phyloP scores from a whole-genome alignment of 371 early-diverging fungal genomes.

The Mucor sp. region DNA sequence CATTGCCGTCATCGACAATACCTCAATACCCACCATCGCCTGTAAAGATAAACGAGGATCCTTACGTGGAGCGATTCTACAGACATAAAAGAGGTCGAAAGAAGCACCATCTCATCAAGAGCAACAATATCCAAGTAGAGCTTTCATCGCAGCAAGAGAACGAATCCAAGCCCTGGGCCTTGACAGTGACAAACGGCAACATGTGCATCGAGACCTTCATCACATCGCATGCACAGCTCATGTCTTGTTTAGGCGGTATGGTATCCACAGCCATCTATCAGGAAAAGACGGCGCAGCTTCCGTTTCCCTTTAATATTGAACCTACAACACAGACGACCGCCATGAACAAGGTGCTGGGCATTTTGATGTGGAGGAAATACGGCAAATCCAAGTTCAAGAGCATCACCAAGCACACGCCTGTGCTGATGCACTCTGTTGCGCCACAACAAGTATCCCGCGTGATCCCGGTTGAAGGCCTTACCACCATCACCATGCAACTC shows the following conservation, averaged over 20 bases:
- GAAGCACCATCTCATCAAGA: background rate
- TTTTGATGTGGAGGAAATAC: conserved; percentile 36
- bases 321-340: background rate
- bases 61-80: background rate
- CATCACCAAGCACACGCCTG: conserved; percentile 11
- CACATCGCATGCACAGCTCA: conserved; percentile 29
- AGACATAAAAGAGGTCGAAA: background rate
- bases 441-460: background rate
- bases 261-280: conserved; percentile 22
- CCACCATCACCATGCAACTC: conserved; percentile 16
- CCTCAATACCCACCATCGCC: background rate
- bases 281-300: conserved; percentile 15
- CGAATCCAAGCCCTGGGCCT: conserved; percentile 20
- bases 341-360: conserved; percentile 11
- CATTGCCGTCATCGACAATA: background rate
- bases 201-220: conserved; percentile 38
- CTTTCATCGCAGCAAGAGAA: background rate
- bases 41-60: background rate
- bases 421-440: background rate
- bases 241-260: conserved; percentile 25
- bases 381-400: conserved; percentile 33
- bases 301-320: background rate
- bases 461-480: conserved; percentile 2
- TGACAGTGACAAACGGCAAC: conserved; percentile 34
- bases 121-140: conserved; percentile 5